Evolutionary conservation across 495 filamentous ascomycete species (phyloP).

Genomic region (Astrothelium subdiscretum): DNA sequence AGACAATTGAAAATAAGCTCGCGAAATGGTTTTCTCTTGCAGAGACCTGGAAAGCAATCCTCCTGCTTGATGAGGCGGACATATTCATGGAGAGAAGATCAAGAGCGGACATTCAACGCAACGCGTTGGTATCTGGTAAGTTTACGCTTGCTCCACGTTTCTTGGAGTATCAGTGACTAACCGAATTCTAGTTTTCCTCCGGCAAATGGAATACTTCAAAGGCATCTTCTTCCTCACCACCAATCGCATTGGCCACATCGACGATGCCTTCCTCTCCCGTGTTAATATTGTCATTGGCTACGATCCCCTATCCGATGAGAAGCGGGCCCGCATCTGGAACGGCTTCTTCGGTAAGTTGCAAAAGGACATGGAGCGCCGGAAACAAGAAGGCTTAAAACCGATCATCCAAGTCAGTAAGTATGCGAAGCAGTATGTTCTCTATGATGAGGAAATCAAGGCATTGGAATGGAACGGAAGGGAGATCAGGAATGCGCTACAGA

Average conservation of each 20-base stretch:
- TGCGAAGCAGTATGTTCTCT: not conserved
- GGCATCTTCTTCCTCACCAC: not conserved
- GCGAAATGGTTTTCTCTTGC: not conserved
- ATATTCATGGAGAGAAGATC: slow-evolving; percentile 6
- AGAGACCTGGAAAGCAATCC: slow-evolving; percentile 1
- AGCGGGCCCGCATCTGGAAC: not conserved
- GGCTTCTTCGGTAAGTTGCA: not conserved
- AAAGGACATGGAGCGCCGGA: not conserved
- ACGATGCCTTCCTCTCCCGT: not conserved
- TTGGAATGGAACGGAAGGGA: not conserved
- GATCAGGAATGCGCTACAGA: slow-evolving; percentile 2
- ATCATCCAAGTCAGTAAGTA: slow-evolving; percentile 2
- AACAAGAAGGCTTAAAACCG: not conserved
- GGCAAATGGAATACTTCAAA: not conserved
- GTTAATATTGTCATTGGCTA: not conserved
- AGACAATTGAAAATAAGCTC: not conserved
- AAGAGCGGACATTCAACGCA: not conserved
- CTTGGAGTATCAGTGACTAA: not conserved
- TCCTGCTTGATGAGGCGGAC: slow-evolving; percentile 12
- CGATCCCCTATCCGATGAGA: not conserved
- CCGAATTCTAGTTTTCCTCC: not conserved
- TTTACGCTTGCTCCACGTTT: not conserved
- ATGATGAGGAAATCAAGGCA: not conserved
- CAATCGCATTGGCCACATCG: not conserved
- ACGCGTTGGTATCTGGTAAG: not conserved